Percentiles rank a stretch among this genome's conserved stretches.
phyloP scores from a whole-genome alignment of 345 rosid species.

The Dimocarpus longan region DNA sequence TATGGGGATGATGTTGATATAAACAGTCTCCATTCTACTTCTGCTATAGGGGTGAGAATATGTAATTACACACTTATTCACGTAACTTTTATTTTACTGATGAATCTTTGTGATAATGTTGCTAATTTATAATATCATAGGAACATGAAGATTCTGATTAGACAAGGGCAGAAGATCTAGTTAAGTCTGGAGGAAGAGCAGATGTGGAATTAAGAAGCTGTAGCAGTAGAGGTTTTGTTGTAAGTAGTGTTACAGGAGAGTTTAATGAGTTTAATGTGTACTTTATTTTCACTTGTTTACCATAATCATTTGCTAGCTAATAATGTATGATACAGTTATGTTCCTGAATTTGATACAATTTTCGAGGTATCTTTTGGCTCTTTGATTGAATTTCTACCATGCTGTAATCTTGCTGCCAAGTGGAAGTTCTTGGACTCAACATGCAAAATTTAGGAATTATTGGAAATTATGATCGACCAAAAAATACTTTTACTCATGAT shows the following conservation, averaged over 20 bases:
- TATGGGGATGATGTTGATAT: constrained; percentile 36
- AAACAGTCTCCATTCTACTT: constrained; percentile 42
- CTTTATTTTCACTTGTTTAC: not conserved
- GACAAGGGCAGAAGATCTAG: constrained; percentile 67
- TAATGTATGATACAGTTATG: constrained; percentile 13
- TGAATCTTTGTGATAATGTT: constrained; percentile 19
- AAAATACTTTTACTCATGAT: constrained; percentile 27
- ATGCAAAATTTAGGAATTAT: constrained; percentile 70
- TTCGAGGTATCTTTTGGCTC: constrained; percentile 86
- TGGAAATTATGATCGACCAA: constrained; percentile 53
- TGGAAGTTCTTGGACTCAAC: constrained; percentile 89
- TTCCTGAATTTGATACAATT: constrained; percentile 6
- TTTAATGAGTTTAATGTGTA: not conserved
- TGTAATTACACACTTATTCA: not conserved
- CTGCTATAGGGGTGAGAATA: constrained; percentile 57
- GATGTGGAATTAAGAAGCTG: constrained; percentile 85
- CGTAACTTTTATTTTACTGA: constrained; percentile 5
- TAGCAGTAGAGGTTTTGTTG: constrained; percentile 82
- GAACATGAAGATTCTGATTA: constrained; percentile 61
- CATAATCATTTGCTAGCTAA: constrained; percentile 17
- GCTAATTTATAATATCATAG: constrained; percentile 39
- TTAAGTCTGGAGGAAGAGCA: constrained; percentile 53
- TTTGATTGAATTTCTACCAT: constrained; percentile 83
- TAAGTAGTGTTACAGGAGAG: constrained; percentile 33
- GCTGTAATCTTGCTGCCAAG: constrained; percentile 73